A percentile compares a stretch with the other conserved stretches of the same genome.
Evolutionary conservation across 2,329 filamentous ascomycete species (phyloP).

Genomic region (Talaromyces rugulosus): DNA sequence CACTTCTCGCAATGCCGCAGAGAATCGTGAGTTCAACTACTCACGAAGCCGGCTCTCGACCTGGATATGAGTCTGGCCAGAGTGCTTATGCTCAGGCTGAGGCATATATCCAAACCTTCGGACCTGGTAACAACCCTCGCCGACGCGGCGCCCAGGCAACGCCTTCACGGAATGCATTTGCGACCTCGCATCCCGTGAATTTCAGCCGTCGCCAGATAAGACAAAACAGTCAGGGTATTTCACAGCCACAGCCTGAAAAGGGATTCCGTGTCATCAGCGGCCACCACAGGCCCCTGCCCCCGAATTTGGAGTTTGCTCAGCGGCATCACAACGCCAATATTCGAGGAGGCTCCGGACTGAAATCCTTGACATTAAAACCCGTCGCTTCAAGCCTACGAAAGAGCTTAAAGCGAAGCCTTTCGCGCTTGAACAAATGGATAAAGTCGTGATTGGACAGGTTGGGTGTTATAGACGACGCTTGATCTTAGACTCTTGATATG

Average conservation of each 20-base stretch:
- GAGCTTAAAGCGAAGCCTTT: slow-evolving; percentile 16
- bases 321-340: slow-evolving; percentile 13
- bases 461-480: too few relatives aligned
- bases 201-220: neutral
- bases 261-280: slow-evolving; percentile 8
- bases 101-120: neutral
- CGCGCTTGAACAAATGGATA: slow-evolving; percentile 17
- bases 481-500: neutral
- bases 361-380: slow-evolving; percentile 11
- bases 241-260: neutral
- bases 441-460: slow-evolving; percentile 3
- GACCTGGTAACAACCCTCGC: slow-evolving; percentile 4
- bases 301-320: slow-evolving; percentile 9
- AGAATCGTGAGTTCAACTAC: neutral
- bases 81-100: neutral
- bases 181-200: neutral
- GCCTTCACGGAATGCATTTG: neutral
- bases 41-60: neutral
- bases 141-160: slow-evolving; percentile 4
- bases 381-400: slow-evolving; percentile 15
- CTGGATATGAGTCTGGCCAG: neutral
- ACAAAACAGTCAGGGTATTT: neutral
- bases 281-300: slow-evolving; percentile 6
- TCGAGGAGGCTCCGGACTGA: slow-evolving; percentile 7
- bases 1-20: slow-evolving; percentile 6